Evolutionary conservation across 1,139 yeast species (phyloP).

Genomic region (Geotrichum fermentans): DNA sequence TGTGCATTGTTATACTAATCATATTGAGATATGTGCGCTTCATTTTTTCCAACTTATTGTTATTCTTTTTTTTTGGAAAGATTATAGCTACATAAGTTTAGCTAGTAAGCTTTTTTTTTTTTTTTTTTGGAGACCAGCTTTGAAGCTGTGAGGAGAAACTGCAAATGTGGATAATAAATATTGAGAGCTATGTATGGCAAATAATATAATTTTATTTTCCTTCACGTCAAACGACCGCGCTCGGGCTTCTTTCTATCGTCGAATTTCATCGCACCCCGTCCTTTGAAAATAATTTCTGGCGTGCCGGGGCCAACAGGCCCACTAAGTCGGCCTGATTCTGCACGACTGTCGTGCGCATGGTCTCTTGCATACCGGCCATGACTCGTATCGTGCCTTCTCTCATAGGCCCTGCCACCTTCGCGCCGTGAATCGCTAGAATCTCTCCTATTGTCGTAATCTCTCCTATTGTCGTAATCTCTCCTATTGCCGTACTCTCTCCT

Average conservation of each 20-base stretch:
- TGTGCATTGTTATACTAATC: too few relatives aligned
- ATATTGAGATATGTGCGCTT: too few relatives aligned
- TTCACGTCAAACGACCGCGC: not conserved
- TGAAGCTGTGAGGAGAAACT: too few relatives aligned
- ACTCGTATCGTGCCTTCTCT: not conserved
- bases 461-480: not conserved
- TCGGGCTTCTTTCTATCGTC: constrained; percentile 23
- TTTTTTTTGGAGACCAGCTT: not conserved
- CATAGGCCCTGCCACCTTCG: not conserved
- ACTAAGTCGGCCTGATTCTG: not conserved
- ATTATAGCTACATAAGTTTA: too few relatives aligned
- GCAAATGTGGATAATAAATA: too few relatives aligned
- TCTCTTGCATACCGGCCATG: not conserved
- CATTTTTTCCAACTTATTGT: too few relatives aligned
- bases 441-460: not conserved
- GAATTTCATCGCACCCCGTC: constrained; percentile 33
- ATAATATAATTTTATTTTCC: not conserved
- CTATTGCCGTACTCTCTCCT: not conserved
- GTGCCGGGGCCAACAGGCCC: not conserved
- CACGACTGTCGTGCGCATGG: not conserved
- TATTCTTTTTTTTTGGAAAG: too few relatives aligned
- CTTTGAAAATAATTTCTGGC: constrained; percentile 27
- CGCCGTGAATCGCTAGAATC: not conserved
- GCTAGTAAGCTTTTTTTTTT: too few relatives aligned
- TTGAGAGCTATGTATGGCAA: too few relatives aligned